Conservation (phyloP, 192 early-diverging fungal species). For the Paraglomus occultum region DNA sequence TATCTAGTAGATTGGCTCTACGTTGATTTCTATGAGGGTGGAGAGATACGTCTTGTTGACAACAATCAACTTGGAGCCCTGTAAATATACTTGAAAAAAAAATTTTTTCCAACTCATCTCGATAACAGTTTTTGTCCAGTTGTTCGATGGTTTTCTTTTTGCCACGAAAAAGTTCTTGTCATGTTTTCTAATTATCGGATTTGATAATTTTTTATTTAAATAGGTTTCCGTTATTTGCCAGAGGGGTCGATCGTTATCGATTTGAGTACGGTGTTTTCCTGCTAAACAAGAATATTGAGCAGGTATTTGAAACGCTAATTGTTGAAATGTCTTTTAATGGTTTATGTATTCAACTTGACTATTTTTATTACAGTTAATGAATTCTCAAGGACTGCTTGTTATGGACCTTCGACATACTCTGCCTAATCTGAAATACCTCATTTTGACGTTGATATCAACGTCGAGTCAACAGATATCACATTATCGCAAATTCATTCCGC, state of each 20-base stretch:
- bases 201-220: conserved; percentile 1
- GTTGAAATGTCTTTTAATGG: neutral
- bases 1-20: conserved; percentile 12
- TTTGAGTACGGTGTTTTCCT: conserved; percentile 86
- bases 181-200: neutral
- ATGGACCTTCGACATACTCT: conserved; percentile 71
- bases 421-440: conserved; percentile 64
- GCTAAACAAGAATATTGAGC: conserved; percentile 84
- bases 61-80: conserved; percentile 34
- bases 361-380: conserved; percentile 56
- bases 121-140: neutral
- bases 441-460: conserved; percentile 49
- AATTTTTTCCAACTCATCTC: neutral
- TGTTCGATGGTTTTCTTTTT: neutral
- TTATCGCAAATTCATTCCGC: conserved; percentile 23
- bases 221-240: conserved; percentile 75
- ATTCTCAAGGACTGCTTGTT: conserved; percentile 58
- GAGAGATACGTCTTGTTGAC: conserved; percentile 5
- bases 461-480: conserved; percentile 27
- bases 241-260: conserved; percentile 62
- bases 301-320: conserved; percentile 43
- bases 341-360: neutral
- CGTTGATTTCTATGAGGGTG: neutral
- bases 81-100: conserved; percentile 20
- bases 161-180: conserved; percentile 1